Base-by-base conservation (phyloP, 768 basidiomycete genomes). In the Pleurotus platypus region DNA sequence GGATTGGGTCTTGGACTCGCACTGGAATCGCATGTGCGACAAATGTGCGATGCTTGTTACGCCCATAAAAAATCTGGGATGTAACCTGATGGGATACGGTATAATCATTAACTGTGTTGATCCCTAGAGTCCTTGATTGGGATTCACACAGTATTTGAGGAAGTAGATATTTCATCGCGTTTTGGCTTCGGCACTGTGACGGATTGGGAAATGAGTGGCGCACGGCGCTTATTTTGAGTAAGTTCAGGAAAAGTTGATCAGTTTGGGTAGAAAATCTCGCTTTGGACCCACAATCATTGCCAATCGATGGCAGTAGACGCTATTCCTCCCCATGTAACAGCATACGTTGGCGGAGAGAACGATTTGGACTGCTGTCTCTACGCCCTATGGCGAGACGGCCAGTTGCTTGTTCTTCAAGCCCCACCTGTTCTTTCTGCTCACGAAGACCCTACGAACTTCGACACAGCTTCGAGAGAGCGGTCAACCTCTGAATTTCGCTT, bases 301-400 rank as follows among this genome's bases (percentile, higher is more conserved):
- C 50, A 5, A 49, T 45, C 40, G 46, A 38, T 54, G 51, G 35
- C 37, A 54, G 51, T n/a, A 9, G 39, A 54, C 22, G 38, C 58
- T 46, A 63, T 63, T 47, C 61, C 61, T 24, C 56, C 42, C 18
- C 61, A 61, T 50, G 56, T 62, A 53, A 58, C 59, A 50, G 62
- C 61, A 26, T 59, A 54, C 49, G 42, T 63, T 35, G 62, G 61
- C 35, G 60, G 60, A 24, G 39, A 43, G 4, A 57, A 58, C 48
- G 51, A 54, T 16, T 11, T n/a, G 18, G 38, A 30, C 30, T 46
- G 37, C 13, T 49, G 60, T 15, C 49, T 48, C 42, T 61, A 59
- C 24, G 46, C 45, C 9, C 49, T 63, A 40, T 55, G 48, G 40
- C 53, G 58, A 42, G 50, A 62, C 48, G 58, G 58, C 12, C 56